Evolutionary conservation across 23 red algal genomes (phyloP).

Genomic region (Cyanidioschyzon merolae): DNA sequence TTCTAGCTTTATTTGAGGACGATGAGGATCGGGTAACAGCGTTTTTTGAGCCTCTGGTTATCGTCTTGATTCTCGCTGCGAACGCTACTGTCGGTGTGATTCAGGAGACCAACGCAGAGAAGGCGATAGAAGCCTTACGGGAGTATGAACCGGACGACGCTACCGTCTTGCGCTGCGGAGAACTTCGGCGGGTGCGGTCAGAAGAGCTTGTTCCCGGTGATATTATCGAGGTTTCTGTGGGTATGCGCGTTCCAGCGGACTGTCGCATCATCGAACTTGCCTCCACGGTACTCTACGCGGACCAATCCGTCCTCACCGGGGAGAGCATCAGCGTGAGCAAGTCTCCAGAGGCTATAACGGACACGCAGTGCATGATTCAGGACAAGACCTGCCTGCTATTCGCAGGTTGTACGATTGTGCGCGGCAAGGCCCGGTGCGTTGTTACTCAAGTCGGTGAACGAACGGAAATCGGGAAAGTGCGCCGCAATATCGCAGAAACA

Average conservation of each 20-base stretch:
- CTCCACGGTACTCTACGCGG: constrained; percentile 59
- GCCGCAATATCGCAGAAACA: constrained; percentile 50
- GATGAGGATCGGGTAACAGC: constrained; percentile 51
- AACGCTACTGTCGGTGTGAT: constrained; percentile 92
- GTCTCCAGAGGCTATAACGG: constrained; percentile 26
- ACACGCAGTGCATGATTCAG: constrained; percentile 59
- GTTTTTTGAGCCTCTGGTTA: constrained; percentile 89
- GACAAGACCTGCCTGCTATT: constrained; percentile 96
- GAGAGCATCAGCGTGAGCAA: constrained; percentile 80
- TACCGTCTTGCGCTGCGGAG: constrained; percentile 50
- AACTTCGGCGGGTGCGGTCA: constrained; percentile 28
- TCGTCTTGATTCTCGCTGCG: constrained; percentile 85
- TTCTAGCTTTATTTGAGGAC: constrained; percentile 66
- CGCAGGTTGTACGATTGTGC: constrained; percentile 62
- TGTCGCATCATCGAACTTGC: constrained; percentile 55
- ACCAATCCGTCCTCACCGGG: constrained; percentile 89
- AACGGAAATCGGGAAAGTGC: constrained; percentile 92
- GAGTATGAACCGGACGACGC: constrained; percentile 80
- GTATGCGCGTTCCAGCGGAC: constrained; percentile 85
- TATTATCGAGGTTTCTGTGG: constrained; percentile 75
- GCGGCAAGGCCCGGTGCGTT: constrained; percentile 54
- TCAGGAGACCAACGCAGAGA: constrained; percentile 90
- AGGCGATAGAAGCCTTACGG: constrained; percentile 76
- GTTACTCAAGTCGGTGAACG: constrained; percentile 56
- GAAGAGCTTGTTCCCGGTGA: constrained; percentile 84